A percentile compares a stretch with the other conserved stretches of the same genome.
phyloP scores from a whole-genome alignment of 352 stramenopile species.

The Elongisporangium undulatum region DNA sequence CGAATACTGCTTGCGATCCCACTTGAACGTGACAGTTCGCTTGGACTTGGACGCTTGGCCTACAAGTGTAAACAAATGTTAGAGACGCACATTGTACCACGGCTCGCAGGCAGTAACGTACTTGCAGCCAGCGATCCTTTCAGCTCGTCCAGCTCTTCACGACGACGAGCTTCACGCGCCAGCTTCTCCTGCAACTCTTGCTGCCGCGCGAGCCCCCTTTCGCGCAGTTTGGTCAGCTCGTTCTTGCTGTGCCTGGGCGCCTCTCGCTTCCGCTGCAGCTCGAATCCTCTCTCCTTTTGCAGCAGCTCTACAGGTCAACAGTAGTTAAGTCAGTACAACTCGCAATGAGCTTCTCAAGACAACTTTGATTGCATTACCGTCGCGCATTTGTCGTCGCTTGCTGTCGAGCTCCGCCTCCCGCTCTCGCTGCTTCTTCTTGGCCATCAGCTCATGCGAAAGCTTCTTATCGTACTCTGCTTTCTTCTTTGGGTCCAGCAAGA shows the following conservation, averaged over 20 bases:
- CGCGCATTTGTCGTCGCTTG: slow-evolving; percentile 57
- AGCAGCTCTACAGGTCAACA: slow-evolving; percentile 39
- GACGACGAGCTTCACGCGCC: slow-evolving; percentile 32
- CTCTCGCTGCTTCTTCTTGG: slow-evolving; percentile 64
- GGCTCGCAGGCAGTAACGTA: background rate
- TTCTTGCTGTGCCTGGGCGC: slow-evolving; percentile 21
- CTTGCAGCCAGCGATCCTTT: slow-evolving; percentile 12
- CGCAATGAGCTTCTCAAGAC: slow-evolving; percentile 1
- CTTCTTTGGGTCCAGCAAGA: slow-evolving; percentile 71
- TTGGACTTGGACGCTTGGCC: slow-evolving; percentile 40
- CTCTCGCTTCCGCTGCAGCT: slow-evolving; percentile 28
- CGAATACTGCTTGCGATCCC: slow-evolving; percentile 58
- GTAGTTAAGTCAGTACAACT: background rate
- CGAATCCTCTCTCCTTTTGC: slow-evolving; percentile 47
- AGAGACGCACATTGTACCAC: background rate
- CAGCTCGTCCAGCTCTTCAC: slow-evolving; percentile 26
- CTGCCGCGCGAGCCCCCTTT: slow-evolving; percentile 45
- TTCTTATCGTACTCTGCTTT: slow-evolving; percentile 84
- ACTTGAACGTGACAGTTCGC: slow-evolving; percentile 76
- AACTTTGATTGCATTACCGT: slow-evolving; percentile 22
- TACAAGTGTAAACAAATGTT: background rate
- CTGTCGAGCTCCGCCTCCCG: slow-evolving; percentile 50
- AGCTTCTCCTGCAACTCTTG: slow-evolving; percentile 49
- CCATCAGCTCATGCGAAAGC: slow-evolving; percentile 53
- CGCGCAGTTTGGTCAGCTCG: slow-evolving; percentile 51